These are phyloP conservation scores for Beta lomatogona DNA, from an alignment of 179 eudicot genomes.

Conservation along the genomic window DNA sequence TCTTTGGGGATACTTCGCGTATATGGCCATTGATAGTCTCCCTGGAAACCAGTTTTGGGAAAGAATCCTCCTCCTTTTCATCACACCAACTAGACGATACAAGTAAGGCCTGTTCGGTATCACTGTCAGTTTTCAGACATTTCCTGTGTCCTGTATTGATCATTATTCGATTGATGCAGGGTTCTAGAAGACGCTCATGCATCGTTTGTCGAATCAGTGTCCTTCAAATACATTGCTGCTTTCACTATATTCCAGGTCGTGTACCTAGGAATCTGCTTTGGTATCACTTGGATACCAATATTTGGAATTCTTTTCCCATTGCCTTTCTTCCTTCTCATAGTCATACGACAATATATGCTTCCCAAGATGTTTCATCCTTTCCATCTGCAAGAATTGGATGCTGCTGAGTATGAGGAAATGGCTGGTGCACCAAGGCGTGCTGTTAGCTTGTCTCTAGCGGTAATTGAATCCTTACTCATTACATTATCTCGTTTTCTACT, in stretches of 20 bases:
- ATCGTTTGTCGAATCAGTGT: conserved; percentile 64
- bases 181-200: conserved; percentile 70
- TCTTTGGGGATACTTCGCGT: conserved; percentile 87
- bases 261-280: conserved; percentile 64
- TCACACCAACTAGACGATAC: conserved; percentile 62
- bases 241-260: conserved; percentile 65
- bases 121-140: not conserved
- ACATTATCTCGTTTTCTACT: no score
- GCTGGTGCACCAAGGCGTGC: conserved; percentile 44
- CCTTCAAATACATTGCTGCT: conserved; percentile 53
- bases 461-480: not conserved
- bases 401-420: conserved; percentile 86
- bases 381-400: conserved; percentile 66
- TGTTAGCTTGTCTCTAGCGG: conserved; percentile 41
- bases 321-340: conserved; percentile 66
- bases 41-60: conserved; percentile 91
- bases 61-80: conserved; percentile 59
- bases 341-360: conserved; percentile 59
- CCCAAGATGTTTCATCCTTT: conserved; percentile 57
- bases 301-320: conserved; percentile 82
- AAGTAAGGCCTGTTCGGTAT: conserved; percentile 38
- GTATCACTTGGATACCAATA: conserved; percentile 84
- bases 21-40: conserved; percentile 82
- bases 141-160: not conserved
- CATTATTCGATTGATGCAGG: conserved; percentile 38